Base-by-base conservation (phyloP, 345 rosid genomes). In the Arabidopsis suecica region DNA sequence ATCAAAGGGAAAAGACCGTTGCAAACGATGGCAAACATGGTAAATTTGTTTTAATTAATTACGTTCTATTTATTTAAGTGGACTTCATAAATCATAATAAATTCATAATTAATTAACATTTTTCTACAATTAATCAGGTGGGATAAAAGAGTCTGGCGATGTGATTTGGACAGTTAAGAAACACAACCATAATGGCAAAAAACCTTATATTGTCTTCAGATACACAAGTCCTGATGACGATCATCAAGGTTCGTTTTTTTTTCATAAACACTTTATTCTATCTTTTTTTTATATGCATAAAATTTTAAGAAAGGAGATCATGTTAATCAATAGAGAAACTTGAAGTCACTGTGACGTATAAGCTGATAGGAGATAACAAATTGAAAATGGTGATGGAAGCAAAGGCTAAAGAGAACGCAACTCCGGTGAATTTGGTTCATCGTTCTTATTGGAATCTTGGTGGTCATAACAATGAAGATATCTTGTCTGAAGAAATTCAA, bases 391-490 rank as follows among this genome's bases (percentile, higher is more conserved):
- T 20, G 55, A 50, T 50, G 55, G 30, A 50, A 50, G 55, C 55
- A 50, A 50, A 50, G 25, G 7, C 30, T 50, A 50, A 50, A 50
- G 55, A 50, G 55, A 50, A 50, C 22, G 7, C 55, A 9, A 50
- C 55, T 22, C 13, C 30, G 0, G 30, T 50, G 55, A 50, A 20
- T 22, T 50, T 50, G 22, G 12, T 50, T 22, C 55, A 50, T 22
- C 55, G 9, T 9, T 50, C 55, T 50, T 50, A 20, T 9, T 50
- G 55, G 55, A 50, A 50, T 50, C 55, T 50, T 50, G 55, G 55
- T 50, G 55, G 55, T 22, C 55, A 50, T 11, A 9, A 50, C 55
- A 22, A 50, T 50, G 55, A 12, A 50, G 55, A 50, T 9, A 9
- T 50, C 55, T 20, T 20, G 6, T 20, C 55, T 20, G 55, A 50